These are phyloP conservation scores for Urostyla sp. DNA, from an alignment of 73 alveolate species.

Conservation along the genomic window DNA sequence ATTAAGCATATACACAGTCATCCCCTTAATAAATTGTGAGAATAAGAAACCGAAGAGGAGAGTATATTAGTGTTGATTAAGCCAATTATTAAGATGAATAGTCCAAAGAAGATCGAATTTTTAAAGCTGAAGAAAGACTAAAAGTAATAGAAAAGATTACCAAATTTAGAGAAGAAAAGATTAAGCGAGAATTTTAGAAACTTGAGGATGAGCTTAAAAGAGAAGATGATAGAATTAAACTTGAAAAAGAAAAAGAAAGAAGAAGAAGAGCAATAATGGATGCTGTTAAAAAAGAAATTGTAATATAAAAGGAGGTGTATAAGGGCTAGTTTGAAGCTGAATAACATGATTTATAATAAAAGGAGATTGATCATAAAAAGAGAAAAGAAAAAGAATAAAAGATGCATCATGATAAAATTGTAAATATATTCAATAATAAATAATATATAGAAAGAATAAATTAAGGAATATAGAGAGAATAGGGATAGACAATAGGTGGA, in stretches of 20 bases:
- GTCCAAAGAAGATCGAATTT: constrained; percentile 10
- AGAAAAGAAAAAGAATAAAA: constrained; percentile 12
- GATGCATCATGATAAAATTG: constrained; percentile 16
- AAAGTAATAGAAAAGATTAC: constrained; percentile 46
- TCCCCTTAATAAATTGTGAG: background rate
- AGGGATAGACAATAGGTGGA: too few relatives aligned
- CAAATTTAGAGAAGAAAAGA: constrained; percentile 35
- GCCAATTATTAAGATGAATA: background rate
- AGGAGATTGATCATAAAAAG: constrained; percentile 9
- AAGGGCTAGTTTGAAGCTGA: too few relatives aligned
- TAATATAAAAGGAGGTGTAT: too few relatives aligned
- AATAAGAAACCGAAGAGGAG: constrained; percentile 41
- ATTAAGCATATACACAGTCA: background rate
- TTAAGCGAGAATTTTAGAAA: constrained; percentile 20
- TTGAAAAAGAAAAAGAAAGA: constrained; percentile 28
- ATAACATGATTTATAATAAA: background rate
- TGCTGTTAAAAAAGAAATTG: background rate
- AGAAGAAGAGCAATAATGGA: constrained; percentile 22
- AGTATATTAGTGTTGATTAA: constrained; percentile 28
- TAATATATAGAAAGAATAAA: constrained; percentile 18
- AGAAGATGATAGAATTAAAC: constrained; percentile 37
- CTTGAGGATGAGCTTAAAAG: constrained; percentile 40
- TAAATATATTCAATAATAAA: background rate
- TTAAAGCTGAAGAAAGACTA: constrained; percentile 21
- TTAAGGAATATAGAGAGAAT: constrained; percentile 21